Conservation (phyloP, 495 filamentous ascomycete genomes). For the Aspergillus sclerotiicarbonarius region DNA sequence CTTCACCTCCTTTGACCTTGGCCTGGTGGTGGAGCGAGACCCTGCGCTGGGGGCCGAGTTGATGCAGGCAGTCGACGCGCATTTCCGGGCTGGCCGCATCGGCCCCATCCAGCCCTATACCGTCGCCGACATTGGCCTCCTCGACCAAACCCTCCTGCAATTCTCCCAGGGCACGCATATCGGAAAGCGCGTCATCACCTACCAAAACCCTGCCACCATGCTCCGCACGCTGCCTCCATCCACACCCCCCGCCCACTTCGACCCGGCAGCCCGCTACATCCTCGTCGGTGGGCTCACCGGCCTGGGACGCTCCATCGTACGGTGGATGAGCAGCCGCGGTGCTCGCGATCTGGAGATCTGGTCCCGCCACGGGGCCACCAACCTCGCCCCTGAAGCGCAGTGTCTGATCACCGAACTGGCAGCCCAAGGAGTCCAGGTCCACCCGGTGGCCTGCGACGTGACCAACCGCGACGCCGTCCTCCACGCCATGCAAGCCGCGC, state of each 20-base stretch:
- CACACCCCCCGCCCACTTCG: not conserved
- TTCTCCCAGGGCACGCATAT: not conserved
- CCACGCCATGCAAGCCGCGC: not conserved
- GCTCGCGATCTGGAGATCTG: not conserved
- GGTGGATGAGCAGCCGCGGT: not conserved
- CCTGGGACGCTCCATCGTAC: not conserved
- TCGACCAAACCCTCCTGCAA: not conserved
- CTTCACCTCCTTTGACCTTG: constrained; percentile 1
- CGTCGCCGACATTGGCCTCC: not conserved
- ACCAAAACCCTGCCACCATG: not conserved
- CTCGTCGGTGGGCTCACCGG: not conserved
- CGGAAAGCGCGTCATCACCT: not conserved
- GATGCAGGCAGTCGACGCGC: not conserved
- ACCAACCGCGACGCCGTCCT: not conserved
- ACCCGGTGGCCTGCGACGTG: not conserved
- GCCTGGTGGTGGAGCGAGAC: not conserved
- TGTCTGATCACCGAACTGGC: not conserved
- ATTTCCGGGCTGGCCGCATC: not conserved
- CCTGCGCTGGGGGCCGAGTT: not conserved
- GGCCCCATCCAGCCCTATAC: not conserved
- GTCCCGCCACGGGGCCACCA: not conserved
- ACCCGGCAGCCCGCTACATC: not conserved
- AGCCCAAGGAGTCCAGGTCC: not conserved
- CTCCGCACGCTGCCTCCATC: not conserved
- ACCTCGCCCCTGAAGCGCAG: no score